phyloP scores from a whole-genome alignment of 2,329 filamentous ascomycete genomes.

The Sphaerulina vaccinii region DNA sequence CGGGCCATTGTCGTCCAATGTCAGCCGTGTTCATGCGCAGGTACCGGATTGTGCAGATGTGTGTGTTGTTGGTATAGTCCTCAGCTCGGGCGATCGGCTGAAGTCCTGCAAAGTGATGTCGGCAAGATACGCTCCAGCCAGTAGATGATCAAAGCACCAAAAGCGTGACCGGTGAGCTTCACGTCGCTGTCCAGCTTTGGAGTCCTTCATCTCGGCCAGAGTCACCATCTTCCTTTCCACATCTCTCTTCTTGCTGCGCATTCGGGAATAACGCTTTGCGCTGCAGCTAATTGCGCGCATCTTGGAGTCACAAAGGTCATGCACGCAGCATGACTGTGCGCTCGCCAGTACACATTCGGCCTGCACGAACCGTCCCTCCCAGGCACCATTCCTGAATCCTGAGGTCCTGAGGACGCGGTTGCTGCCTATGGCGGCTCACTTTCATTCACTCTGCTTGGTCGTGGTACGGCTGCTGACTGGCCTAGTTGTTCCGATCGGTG shows the following conservation, averaged over 20 bases:
- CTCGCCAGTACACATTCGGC: not conserved
- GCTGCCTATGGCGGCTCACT: conserved; percentile 6
- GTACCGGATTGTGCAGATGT: not conserved
- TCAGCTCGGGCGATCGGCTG: not conserved
- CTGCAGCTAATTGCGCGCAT: conserved; percentile 1
- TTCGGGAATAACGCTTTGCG: not conserved
- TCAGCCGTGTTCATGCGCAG: not conserved
- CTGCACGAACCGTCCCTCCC: conserved; percentile 3
- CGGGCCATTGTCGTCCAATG: not conserved
- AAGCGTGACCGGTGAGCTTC: too few relatives aligned
- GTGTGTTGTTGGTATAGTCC: not conserved
- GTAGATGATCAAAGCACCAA: not conserved
- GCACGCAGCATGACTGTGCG: conserved; percentile 2
- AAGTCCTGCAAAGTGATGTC: not conserved
- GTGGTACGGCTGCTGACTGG: not conserved
- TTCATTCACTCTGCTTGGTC: not conserved
- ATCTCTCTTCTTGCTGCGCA: not conserved
- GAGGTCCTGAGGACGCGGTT: not conserved
- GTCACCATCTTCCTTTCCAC: not conserved
- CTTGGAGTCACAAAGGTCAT: not conserved
- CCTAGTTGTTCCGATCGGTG: not conserved
- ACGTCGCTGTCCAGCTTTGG: too few relatives aligned
- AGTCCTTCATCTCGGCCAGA: too few relatives aligned
- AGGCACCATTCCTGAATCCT: conserved; percentile 1
- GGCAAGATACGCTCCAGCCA: not conserved